Base-by-base conservation (phyloP, 1,284 basidiomycete species). In the Ustilago sp. region DNA sequence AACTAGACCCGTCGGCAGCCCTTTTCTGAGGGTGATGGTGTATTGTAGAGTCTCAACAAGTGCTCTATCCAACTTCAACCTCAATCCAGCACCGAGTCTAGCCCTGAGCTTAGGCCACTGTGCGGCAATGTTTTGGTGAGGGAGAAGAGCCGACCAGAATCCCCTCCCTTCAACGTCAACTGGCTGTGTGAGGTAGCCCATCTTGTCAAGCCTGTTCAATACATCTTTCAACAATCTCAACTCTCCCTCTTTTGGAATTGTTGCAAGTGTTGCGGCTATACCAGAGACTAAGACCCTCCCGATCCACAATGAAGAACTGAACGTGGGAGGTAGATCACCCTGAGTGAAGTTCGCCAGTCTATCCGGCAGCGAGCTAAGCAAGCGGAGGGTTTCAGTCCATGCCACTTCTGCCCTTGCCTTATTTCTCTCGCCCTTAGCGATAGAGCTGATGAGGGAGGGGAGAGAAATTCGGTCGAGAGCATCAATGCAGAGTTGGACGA, bases 301-400 rank as follows among this genome's bases (percentile, higher is more conserved):
- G 19, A 60, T 31, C 69, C 69, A 77, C 7, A 0, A 12, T 5
- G 39, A 32, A 3, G 38, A 0, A 1, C 39, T 51, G 36, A 71
- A 57, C 6, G 19, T 39, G 9, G 7, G 4, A 4, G 63, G 61
- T 2, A 68, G 0, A 2, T 59, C 12, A 1, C 68, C 74, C 15
- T 19, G 39, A 5, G 59, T 73, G 4, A 59, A 60, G 45, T 77
- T 77, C 0, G 74, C 74, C 15, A 77, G 35, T 3, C 74, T 62
- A 28, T 77, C 74, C 2, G 74, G 69, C 3, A 77, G 4, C 2
- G 59, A 43, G 1, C 51, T 28, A 6, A 61, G 23, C 19, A 72
- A 31, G 1, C 74, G 50, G 17, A 77, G 48, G 2, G 66, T 54
- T 15, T 77, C 74, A 13, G n/a, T 31, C 69, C 74, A 77, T 2